Evolutionary conservation across 1,139 yeast species (phyloP).

Genomic region (Lodderomyces parapsilosis): DNA sequence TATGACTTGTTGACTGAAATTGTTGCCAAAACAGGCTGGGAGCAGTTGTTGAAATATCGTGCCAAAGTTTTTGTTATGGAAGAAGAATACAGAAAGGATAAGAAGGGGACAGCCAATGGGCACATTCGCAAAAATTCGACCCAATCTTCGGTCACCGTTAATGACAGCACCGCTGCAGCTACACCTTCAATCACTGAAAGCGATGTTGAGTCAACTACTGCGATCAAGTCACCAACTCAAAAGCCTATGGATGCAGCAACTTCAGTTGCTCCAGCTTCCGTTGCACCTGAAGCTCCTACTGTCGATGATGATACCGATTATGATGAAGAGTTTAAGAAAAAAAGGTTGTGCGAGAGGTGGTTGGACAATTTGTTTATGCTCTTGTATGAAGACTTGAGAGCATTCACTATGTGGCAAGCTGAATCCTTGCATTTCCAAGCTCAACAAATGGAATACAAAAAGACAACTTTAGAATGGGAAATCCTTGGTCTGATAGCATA

Average conservation of each 20-base stretch:
- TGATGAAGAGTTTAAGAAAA: slow-evolving; percentile 56
- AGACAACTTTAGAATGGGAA: slow-evolving; percentile 92
- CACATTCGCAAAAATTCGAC: slow-evolving; percentile 18
- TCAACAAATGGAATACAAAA: slow-evolving; percentile 71
- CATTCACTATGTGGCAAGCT: slow-evolving; percentile 89
- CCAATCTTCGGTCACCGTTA: slow-evolving; percentile 16
- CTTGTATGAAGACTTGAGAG: slow-evolving; percentile 83
- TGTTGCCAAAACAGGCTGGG: slow-evolving; percentile 82
- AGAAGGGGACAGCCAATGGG: slow-evolving; percentile 18
- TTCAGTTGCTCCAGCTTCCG: slow-evolving; percentile 1
- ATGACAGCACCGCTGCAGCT: slow-evolving; percentile 1
- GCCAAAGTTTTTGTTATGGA: slow-evolving; percentile 94
- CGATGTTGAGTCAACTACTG: slow-evolving; percentile 37
- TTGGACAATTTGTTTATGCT: slow-evolving; percentile 84
- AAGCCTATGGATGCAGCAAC: slow-evolving; percentile 14
- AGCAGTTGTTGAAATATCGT: slow-evolving; percentile 71
- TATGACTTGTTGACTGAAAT: slow-evolving; percentile 78
- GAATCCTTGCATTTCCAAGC: slow-evolving; percentile 65
- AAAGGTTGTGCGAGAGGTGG: slow-evolving; percentile 94
- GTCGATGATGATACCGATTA: slow-evolving; percentile 13
- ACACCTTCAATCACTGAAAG: slow-evolving; percentile 6
- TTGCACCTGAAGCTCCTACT: neutral
- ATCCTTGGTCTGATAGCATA: slow-evolving; percentile 79
- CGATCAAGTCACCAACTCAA: slow-evolving; percentile 37
- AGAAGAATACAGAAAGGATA: slow-evolving; percentile 70